Base-by-base conservation (phyloP, 495 filamentous ascomycete species). In the Penicillium verhagenii region DNA sequence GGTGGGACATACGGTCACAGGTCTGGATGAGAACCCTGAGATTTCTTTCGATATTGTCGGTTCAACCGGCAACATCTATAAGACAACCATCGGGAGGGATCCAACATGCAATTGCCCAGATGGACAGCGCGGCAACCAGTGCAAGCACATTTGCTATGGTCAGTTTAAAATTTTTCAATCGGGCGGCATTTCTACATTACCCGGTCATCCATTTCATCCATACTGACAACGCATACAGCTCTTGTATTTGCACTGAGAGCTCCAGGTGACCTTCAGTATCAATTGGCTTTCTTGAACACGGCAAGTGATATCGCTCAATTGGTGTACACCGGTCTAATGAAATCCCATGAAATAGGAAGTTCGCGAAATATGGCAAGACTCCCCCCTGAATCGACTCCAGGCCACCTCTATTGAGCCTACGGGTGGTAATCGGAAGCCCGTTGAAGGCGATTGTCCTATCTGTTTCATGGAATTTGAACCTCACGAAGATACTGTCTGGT, bases 381-480 rank as follows among this genome's bases (percentile, higher is more conserved):
- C 78, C 28, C 50, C 74, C 37, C 39, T 78, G 23, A 66, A 59
- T 6, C 54, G 51, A 6, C 51, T 52, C n/a, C 42, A 68, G 14
- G 23, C 56, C 14, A 47, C 59, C 25, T 33, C 55, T 20, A 46
- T 55, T 3, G 64, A 62, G 6, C 47, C 65, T 35, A 63, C 48
- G 7, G 68, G 70, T 47, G 78, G 78, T 18, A 81, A 81, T n/a
- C 78, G 81, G 50, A 87, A 85, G 60, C 70, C 79, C 0, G 54
- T 85, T 2, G 87, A 91, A 28, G 89, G 85, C 13, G 87, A 93
- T 57, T 93, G 90, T 57, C 87, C 88, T 0, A 89, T 95, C 63
- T 93, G 90, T 67, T 90, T 86, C 62, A 82, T 75, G 58, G 83
- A 88, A 39, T 83, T 91, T 57, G 77, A 84, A 40, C 60, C 72